A percentile compares a stretch with the other conserved stretches of the same genome.
These are phyloP conservation scores for Dactylellina haptotyla DNA, from an alignment of 2,329 filamentous ascomycete species.

Conservation along the genomic window DNA sequence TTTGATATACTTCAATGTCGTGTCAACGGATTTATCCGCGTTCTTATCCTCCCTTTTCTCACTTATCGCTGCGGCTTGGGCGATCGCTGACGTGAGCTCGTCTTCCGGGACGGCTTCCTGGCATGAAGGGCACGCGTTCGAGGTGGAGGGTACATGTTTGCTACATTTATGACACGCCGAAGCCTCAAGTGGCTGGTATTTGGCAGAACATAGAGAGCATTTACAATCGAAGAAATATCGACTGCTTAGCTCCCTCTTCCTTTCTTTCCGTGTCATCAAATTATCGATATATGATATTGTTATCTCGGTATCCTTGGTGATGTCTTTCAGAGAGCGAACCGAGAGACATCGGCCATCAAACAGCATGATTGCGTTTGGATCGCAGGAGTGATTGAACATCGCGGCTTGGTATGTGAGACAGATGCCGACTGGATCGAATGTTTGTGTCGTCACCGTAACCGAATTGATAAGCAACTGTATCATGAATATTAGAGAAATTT, in stretches of 20 bases:
- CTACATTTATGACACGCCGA: conserved; percentile 60
- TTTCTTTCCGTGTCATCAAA: conserved; percentile 65
- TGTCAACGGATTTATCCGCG: conserved; percentile 56
- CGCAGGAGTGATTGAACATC: conserved; percentile 71
- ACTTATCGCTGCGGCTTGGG: conserved; percentile 48
- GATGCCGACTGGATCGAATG: conserved; percentile 70
- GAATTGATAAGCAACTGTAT: conserved; percentile 69
- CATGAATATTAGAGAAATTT: not conserved
- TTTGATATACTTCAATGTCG: conserved; percentile 59
- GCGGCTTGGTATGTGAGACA: conserved; percentile 68
- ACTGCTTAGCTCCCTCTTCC: conserved; percentile 66
- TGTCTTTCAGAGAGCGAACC: conserved; percentile 67
- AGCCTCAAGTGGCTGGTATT: conserved; percentile 61
- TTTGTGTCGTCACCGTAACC: conserved; percentile 68
- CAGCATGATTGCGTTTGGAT: conserved; percentile 69
- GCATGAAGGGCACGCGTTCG: conserved; percentile 18
- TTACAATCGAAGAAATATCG: conserved; percentile 71
- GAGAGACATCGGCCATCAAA: conserved; percentile 68
- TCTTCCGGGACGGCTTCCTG: conserved; percentile 53
- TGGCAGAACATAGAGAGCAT: conserved; percentile 66
- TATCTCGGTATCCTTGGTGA: conserved; percentile 69
- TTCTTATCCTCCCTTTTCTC: conserved; percentile 60
- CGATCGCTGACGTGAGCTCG: conserved; percentile 17
- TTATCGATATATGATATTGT: conserved; percentile 72
- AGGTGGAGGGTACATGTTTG: conserved; percentile 30